Evolutionary conservation across 257 asterid species (phyloP), one percentile per base, ranked within the genome.

Genomic region (Thymus mandschuricus): DNA sequence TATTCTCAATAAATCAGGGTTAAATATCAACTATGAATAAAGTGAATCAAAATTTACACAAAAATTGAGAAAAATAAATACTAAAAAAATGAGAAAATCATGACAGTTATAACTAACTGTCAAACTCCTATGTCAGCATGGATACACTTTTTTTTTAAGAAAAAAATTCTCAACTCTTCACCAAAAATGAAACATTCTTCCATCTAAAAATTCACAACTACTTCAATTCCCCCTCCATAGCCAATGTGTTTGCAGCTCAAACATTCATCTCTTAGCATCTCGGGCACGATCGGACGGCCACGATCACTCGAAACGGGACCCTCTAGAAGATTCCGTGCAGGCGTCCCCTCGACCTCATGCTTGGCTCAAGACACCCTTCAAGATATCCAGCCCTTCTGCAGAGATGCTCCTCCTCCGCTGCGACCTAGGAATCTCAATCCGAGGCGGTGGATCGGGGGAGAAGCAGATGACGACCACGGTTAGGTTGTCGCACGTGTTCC

Each of bases 371-470:
- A 82, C 87, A 46, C 81, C 86, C 46, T 85, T 85, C n/a, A 85
- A 56, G 55, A 85, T 75, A 74, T 85, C 90, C 64, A 85, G 38
- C 69, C 89, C 89, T 60, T 85, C 89, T 1, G 86, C 84, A 3
- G 89, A 82, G 28, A 85, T 85, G 78, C 87, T 85, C 76, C 89
- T 78, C 82, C 85, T 75, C 87, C 74, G 80, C 3, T 78, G 76
- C 3, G 82, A 73, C 30, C 55, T 78, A 0, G 84, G 89, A 55
- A 82, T 61, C 30, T 82, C 81, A 5, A 85, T 82, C 10, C 48
- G 71, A 13, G 87, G 86, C 0, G 89, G 89, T 5, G 87, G 89
- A 8, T 80, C 75, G 0, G 70, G 55, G 1, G 87, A 82, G 81
- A 85, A 85, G 61, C 86, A 85, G 9, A 85, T 75, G 5, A 85